Base-by-base conservation (phyloP, 1,284 basidiomycete species). In the Irpex rosettiformis region DNA sequence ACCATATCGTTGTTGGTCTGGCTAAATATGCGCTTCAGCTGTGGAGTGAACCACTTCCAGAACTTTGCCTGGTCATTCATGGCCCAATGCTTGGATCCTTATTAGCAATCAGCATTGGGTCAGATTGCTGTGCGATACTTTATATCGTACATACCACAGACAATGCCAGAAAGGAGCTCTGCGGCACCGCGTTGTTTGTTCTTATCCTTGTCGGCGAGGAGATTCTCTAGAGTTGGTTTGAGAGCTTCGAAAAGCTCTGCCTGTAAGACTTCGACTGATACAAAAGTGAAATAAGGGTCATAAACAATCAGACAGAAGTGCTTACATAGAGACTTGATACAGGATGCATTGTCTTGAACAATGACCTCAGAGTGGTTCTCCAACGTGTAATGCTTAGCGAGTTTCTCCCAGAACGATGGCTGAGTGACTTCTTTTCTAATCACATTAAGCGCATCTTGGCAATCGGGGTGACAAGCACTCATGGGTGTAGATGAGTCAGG, bases 41-140 rank as follows among this genome's bases (percentile, higher is more conserved):
- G 78, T 0, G 86, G 86, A 22, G 77, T 80, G 55, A 94, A 84
- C 94, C 94, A 98, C 40, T 81, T 75, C 93, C 93, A 96, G 2
- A 97, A 73, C 27, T 71, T 72, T 28, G 81, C 70, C 69, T 95
- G 89, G 64, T 88, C 86, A 49, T 79, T 74, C 8, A 81, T 77
- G 0, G 92, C 82, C 95, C 95, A 98, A 69, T 96, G 93, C 72
- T 95, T 95, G 4, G 89, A 88, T 3, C 92, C 94, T 86, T 57
- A 10, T 27, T 11, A 10, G 13, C 4, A 11, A 3, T 51, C 57
- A 43, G 30, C 25, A 30, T 62, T 30, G 59, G 52, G 52, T 11
- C 45, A 55, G 1, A 22, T 28, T 33, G 21, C 52, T 18, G 6
- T 45, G 24, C 48, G n/a, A n/a, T 48, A 3, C 21, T 57, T 22